Evolutionary conservation across 106 monocot species (phyloP), one percentile per base, ranked within the genome.

Genomic region (Posidonia australis): DNA sequence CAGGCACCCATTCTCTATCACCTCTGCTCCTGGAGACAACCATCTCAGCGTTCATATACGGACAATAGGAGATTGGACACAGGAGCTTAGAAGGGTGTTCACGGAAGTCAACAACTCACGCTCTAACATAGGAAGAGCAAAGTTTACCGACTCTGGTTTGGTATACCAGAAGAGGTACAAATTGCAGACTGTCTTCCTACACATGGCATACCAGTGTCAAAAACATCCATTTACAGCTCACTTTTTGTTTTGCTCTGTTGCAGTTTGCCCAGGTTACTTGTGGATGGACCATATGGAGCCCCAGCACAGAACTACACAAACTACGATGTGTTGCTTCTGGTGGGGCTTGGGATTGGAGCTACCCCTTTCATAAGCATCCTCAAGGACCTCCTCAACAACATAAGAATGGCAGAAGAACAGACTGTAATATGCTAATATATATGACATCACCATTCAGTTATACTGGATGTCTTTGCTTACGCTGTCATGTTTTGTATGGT

Each of bases 1-100:
- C 54, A 87, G 92, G 92, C 92, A 92, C 28, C 92, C 92, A 21
- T 92, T 92, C 75, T 92, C 92, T 51, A 82, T 92, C 69, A 92
- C 92, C 43, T 87, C 87, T 41, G 92, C 92, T 12, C 87, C 87
- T n/a, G 84, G 87, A 5, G 92, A 92, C 24, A 75, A 80, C 28
- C 77, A 87, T 51, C 65, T 92, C 2, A 87, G 84, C 58, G 87
- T 92, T 62, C 87, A 92, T 63, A 85, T 92, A 19, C 66, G 82
- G 43, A 82, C 84, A 0, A 65, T 12, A 1, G 92, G 92, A 16
- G 92, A 92, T 62, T 92, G 92, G 92, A 92, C 92, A 0, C 66
- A 78, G 27, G 87, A 92, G 67, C 82, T 92, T 0, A 79, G 80
- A 65, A 77, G 73, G 13, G 71, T 82, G n/a, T 92, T 92, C 57